Evolutionary conservation across 441 rosid species (phyloP), one percentile per base, ranked within the genome.

Genomic region (Theobroma grandiflorum): DNA sequence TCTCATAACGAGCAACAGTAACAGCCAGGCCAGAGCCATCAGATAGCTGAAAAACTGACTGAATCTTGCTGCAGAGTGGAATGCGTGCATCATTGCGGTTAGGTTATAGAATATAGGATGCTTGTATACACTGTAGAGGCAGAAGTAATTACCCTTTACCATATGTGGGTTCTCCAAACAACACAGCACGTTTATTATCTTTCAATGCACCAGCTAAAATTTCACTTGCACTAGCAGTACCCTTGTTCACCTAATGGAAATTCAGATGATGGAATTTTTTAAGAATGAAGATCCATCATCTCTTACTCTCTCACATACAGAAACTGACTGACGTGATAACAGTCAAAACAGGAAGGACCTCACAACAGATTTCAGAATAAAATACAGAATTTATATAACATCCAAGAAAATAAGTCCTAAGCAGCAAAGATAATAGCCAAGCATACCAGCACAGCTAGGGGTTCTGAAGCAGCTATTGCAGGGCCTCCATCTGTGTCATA

Each of bases 201-300:
- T 97, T 97, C 91, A 97, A 79, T 49, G 98, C 99, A 35, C 97
- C 97, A 5, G 98, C 98, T 80, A 95, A 81, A 85, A 97, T 94
- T 86, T 97, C 97, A 40, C 99, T 96, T n/a, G 98, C 98, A 81
- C 99, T 97, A 0, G 99, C 99, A 0, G 98, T 95, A 40, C 98
- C 99, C 86, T 94, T 97, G 90, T 97, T 97, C 82, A 97, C 99
- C 98, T 95, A 84, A 72, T 70, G 42, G 67, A 82, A 66, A 52
- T 53, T 79, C 79, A 75, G 35, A 79, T 49, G 12, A 71, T 33
- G 8, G 40, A 78, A 61, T 62, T 47, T n/a, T 75, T 40, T 33
- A 9, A 35, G 5, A 42, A 45, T 47, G 4, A 26, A 59, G 31
- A 43, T 75, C 26, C 2, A 8, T 45, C 65, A 2, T n/a, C 37